phyloP scores from a whole-genome alignment of 1,139 yeast genomes.

The Schwanniomyces etchellsii region DNA sequence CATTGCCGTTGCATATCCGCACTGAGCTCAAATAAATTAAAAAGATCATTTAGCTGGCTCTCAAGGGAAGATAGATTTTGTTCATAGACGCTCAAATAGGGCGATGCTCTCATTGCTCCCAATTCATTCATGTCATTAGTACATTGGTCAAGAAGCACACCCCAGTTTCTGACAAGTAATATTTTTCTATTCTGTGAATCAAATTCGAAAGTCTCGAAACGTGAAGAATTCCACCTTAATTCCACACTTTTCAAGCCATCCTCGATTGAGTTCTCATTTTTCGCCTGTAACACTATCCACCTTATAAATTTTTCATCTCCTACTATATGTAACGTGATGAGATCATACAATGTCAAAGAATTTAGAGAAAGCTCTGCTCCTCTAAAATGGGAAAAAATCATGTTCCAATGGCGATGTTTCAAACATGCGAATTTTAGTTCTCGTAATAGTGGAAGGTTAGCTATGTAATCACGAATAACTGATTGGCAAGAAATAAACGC shows the following conservation, averaged over 20 bases:
- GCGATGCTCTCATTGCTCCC: conserved; percentile 68
- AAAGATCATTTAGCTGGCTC: conserved; percentile 45
- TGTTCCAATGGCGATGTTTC: conserved; percentile 66
- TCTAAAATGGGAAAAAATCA: conserved; percentile 34
- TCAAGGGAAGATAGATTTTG: conserved; percentile 55
- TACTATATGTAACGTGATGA: conserved; percentile 52
- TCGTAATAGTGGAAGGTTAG: conserved; percentile 33
- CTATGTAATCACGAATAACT: conserved; percentile 35
- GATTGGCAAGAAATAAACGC: conserved; percentile 61
- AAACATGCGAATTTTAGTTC: conserved; percentile 56
- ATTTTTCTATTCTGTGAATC: conserved; percentile 43
- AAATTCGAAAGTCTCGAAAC: conserved; percentile 46
- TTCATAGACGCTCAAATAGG: conserved; percentile 58
- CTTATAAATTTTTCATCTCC: conserved; percentile 44
- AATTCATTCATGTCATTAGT: conserved; percentile 59
- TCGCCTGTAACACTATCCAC: conserved; percentile 56
- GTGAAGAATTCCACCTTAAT: conserved; percentile 40
- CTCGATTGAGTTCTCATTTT: conserved; percentile 66
- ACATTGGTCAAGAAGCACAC: conserved; percentile 51
- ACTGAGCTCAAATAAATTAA: conserved; percentile 62
- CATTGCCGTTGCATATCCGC: conserved; percentile 85
- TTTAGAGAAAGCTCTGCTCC: conserved; percentile 12
- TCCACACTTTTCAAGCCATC: conserved; percentile 46
- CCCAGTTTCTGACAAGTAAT: conserved; percentile 67
- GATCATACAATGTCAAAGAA: conserved; percentile 47